Evolutionary conservation across 2,329 filamentous ascomycete genomes (phyloP), one percentile per base, ranked within the genome.

Genomic region (Aspergillus amoenus): DNA sequence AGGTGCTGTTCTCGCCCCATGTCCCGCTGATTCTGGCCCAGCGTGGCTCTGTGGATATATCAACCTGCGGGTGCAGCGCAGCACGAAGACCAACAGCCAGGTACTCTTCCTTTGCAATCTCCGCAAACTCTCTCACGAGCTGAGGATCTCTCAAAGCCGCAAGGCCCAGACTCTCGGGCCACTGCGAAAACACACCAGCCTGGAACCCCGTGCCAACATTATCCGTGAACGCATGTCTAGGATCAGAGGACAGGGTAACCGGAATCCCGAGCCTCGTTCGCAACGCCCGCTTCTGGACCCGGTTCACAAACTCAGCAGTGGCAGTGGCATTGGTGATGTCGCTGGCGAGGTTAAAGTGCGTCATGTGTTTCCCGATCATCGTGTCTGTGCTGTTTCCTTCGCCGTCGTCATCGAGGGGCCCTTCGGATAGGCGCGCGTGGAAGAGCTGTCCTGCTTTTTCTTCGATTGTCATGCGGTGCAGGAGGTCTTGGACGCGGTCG

Each of bases 81-180:
- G 43, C 42, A 13, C 52, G 52, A 30, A 55, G 13, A 5, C 52
- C 52, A 12, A 49, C n/a, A 7, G 52, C 37, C 15, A 43, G 22
- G 21, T 77, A 78, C 60, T 84, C 81, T 61, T 81, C 74, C 5
- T 80, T 73, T 0, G 76, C 80, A 18, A 82, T 72, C 34, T 82
- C 76, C 7, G 77, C 80, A 51, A 83, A 83, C 15, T 67, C 70
- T 47, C 75, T 65, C 1, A 81, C 78, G 0, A 81, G 64, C 1
- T 74, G 69, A 0, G 77, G 67, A 15, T 78, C 75, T 3, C 81
- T 71, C 0, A 83, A 61, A 0, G 82, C 81, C 6, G 79, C 81
- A 8, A 84, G 66, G 0, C 81, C 82, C 7, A 82, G 63, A 0
- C 76, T 76, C 56, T 82, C 79, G 0, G 81, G 81, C 81, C 81